Percentiles rank a stretch among this genome's conserved stretches.
phyloP scores from a whole-genome alignment of 768 basidiomycete genomes.

The Lactarius trivialis region DNA sequence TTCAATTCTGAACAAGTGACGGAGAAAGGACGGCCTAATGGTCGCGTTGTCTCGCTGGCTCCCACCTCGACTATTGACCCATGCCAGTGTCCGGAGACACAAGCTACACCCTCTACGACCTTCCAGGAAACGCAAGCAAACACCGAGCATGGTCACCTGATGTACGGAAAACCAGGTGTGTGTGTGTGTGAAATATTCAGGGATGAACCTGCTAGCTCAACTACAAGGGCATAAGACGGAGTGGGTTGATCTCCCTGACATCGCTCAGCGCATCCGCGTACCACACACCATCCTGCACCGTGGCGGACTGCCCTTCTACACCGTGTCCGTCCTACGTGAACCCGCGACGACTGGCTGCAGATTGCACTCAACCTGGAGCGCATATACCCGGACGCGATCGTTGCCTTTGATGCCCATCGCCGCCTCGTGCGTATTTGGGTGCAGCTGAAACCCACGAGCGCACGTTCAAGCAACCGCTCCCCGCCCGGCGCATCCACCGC shows the following conservation, averaged over 20 bases:
- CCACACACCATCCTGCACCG: conserved; percentile 30
- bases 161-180: conserved; percentile 31
- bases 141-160: conserved; percentile 30
- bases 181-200: neutral
- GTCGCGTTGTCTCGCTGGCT: neutral
- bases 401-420: conserved; percentile 22
- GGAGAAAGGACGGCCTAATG: neutral
- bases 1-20: neutral
- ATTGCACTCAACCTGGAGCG: conserved; percentile 46
- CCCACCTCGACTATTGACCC: conserved; percentile 1
- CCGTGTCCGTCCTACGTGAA: conserved; percentile 44
- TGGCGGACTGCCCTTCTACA: conserved; percentile 34
- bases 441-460: conserved; percentile 34
- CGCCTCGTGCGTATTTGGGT: conserved; percentile 7
- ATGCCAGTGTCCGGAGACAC: neutral
- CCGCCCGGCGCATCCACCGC: conserved; percentile 30
- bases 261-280: conserved; percentile 37
- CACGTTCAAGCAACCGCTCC: conserved; percentile 31
- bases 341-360: conserved; percentile 37
- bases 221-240: conserved; percentile 42
- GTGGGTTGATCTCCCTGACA: conserved; percentile 49
- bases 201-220: conserved; percentile 30
- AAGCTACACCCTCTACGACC: conserved; percentile 16
- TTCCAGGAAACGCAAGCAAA: conserved; percentile 12
- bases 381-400: conserved; percentile 35